Percentiles rank a stretch among this genome's conserved stretches.
phyloP scores from a whole-genome alignment of 257 asterid species.

The Solanum rostratum region DNA sequence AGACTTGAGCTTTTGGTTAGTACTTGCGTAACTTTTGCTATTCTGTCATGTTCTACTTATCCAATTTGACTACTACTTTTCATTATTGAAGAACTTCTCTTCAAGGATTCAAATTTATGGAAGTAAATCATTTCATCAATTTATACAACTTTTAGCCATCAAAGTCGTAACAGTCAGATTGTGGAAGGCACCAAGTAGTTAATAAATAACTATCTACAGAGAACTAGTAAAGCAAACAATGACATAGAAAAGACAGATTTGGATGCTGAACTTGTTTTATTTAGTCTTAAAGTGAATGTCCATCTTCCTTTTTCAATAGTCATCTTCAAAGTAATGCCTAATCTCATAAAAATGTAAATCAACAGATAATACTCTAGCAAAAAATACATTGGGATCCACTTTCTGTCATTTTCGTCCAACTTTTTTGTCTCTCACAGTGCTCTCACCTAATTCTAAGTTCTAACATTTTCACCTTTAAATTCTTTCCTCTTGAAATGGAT shows the following conservation, averaged over 20 bases:
- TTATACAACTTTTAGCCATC: not conserved
- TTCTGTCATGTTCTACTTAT: not conserved
- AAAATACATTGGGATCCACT: not conserved
- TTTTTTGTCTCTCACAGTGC: not conserved
- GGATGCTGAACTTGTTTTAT: not conserved
- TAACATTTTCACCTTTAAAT: not conserved
- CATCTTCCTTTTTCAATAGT: not conserved
- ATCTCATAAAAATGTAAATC: not conserved
- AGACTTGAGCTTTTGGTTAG: not conserved
- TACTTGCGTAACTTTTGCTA: not conserved
- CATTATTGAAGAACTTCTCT: not conserved
- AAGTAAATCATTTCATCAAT: not conserved
- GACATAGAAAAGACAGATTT: not conserved
- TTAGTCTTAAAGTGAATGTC: not conserved
- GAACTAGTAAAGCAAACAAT: not conserved
- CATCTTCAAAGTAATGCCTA: not conserved
- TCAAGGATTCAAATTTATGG: not conserved
- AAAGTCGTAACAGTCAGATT: not conserved
- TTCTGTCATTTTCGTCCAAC: not conserved
- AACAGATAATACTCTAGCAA: not conserved
- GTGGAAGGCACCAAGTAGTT: not conserved
- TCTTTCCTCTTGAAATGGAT: not conserved
- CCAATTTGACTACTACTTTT: not conserved
- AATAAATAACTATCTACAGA: not conserved
- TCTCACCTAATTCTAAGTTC: not conserved